A percentile compares a stretch with the other conserved stretches of the same genome.
Conservation (phyloP, 169 alveolate genomes). For the Plasmodium relictum region DNA sequence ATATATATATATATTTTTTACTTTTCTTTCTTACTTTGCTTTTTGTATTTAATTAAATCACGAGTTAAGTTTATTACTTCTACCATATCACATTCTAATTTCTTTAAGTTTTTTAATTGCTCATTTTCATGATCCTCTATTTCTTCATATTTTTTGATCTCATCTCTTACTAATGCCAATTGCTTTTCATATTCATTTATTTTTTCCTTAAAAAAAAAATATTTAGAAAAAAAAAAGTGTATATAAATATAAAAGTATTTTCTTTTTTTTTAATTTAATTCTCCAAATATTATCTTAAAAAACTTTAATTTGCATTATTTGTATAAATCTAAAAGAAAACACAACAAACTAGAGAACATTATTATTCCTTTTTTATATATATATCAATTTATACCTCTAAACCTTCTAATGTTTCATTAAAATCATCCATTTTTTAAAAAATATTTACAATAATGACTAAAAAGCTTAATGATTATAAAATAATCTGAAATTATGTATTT, state of each 20-base stretch:
- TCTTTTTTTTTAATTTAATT: too few species aligned
- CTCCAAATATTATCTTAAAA: too few species aligned
- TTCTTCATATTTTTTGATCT: conserved; percentile 52
- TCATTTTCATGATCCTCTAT: conserved; percentile 44
- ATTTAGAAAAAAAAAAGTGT: neutral
- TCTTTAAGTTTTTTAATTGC: conserved; percentile 47
- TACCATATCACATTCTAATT: conserved; percentile 65
- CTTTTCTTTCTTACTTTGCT: conserved; percentile 38
- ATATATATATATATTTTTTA: neutral
- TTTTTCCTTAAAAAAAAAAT: conserved; percentile 32
- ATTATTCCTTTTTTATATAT: too few species aligned
- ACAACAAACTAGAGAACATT: too few species aligned
- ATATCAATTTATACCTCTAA: conserved; percentile 74
- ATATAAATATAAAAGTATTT: neutral
- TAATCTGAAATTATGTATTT: too few species aligned
- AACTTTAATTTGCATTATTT: too few species aligned
- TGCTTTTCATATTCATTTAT: conserved; percentile 58
- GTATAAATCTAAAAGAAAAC: too few species aligned
- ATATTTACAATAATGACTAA: too few species aligned
- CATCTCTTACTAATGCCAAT: conserved; percentile 63
- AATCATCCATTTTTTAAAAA: conserved; percentile 44
- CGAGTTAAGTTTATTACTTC: conserved; percentile 68
- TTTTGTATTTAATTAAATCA: conserved; percentile 54
- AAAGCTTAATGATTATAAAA: too few species aligned
- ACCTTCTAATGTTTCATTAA: conserved; percentile 68